These are phyloP conservation scores for Beauveria sp. DNA, from an alignment of 2,329 filamentous ascomycete genomes.

Conservation along the genomic window DNA sequence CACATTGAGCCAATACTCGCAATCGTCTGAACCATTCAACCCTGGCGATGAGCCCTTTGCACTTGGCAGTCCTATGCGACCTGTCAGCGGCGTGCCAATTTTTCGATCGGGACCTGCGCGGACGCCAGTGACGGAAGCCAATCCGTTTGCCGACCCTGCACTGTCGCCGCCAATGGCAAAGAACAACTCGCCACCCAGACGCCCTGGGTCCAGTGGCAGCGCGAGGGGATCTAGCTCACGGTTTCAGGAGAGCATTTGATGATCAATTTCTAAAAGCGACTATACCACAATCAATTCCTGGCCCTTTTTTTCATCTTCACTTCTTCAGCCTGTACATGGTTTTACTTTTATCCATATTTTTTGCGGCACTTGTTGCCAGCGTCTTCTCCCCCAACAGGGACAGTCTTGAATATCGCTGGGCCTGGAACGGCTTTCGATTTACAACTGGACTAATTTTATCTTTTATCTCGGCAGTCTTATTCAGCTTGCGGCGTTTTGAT, in stretches of 20 bases:
- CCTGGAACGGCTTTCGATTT: background rate
- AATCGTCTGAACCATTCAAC: slow-evolving; percentile 36
- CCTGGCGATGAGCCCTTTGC: slow-evolving; percentile 35
- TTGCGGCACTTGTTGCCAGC: background rate
- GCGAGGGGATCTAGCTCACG: slow-evolving; percentile 16
- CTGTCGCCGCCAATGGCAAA: slow-evolving; percentile 21
- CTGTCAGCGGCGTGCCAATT: slow-evolving; percentile 51
- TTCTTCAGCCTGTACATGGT: slow-evolving; percentile 6
- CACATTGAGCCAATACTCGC: slow-evolving; percentile 41
- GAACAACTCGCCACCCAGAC: slow-evolving; percentile 18
- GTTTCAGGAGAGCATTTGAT: slow-evolving; percentile 23
- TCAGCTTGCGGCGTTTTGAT: background rate
- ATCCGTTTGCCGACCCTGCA: slow-evolving; percentile 35
- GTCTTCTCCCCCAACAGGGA: background rate
- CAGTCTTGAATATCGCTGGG: background rate
- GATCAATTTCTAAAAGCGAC: slow-evolving; percentile 3
- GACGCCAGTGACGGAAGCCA: slow-evolving; percentile 50
- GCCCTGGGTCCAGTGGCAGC: slow-evolving; percentile 18
- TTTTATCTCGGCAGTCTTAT: background rate
- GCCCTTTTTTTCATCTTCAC: background rate
- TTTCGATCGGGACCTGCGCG: slow-evolving; percentile 59
- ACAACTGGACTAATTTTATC: background rate
- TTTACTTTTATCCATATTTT: background rate
- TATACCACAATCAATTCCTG: slow-evolving; percentile 6
- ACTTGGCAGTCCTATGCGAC: slow-evolving; percentile 50